Evolutionary conservation across 306 rosid species (phyloP), one percentile per base, ranked within the genome.

Genomic region (Citrullus amarus): DNA sequence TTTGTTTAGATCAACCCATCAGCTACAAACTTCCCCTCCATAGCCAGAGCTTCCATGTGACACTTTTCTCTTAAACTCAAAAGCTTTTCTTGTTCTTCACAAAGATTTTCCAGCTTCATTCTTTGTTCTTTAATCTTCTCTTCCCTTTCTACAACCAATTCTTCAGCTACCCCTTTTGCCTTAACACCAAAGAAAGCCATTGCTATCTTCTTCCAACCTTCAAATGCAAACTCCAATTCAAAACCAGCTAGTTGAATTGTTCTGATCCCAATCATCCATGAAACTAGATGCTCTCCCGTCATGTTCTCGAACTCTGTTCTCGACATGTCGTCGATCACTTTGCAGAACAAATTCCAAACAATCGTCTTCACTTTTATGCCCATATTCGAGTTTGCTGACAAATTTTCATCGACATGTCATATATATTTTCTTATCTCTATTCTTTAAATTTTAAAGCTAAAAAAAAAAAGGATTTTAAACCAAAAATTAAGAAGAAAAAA

Each of bases 211-310:
- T 71, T 71, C 76, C 76, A 71, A 2, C 18, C 58, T 46, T 71
- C 76, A 6, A 46, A 71, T 8, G 41, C 76, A 7, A 71, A 71
- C 41, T 11, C 59, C 34, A 48, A 20, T 22, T 71, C 76, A 28
- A 71, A 71, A 25, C 76, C 76, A 25, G 41, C 17, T 8, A 48
- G 59, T 6, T 71, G 22, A 25, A 46, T 71, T 36, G 76, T 25
- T 46, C 59, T 48, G 11, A 71, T 48, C 22, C 76, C 76, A 14
- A 71, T 20, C 76, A 71, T 25, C 76, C 76, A 71, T 14, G 76
- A 44, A 71, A 71, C 36, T 53, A 71, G 22, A 48, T 6, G 13
- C 43, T 71, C 55, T 4, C 56, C 76, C 3, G 22, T 71, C 58
- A 14, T 32, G 2, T 25, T 46, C 20, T 44, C 20, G 58, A 71